Conservation (phyloP, 345 rosid species). For the Corchorus capsularis region DNA sequence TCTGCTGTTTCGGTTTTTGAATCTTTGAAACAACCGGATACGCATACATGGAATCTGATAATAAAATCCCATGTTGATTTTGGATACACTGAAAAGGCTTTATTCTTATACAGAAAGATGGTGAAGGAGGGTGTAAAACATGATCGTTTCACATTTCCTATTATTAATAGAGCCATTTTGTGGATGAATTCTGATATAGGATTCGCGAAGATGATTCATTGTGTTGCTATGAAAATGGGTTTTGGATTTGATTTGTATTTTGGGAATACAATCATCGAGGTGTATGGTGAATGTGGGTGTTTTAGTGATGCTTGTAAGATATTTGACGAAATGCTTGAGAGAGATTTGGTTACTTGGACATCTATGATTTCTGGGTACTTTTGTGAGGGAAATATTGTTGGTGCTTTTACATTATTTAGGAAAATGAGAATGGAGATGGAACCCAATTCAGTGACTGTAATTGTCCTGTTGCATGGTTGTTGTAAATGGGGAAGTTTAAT, state of each 20-base stretch:
- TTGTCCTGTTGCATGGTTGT: conserved; percentile 42
- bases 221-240: conserved; percentile 36
- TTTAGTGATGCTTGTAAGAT: conserved; percentile 20
- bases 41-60: conserved; percentile 32
- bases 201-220: conserved; percentile 32
- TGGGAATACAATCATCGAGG: conserved; percentile 38
- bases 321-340: conserved; percentile 38
- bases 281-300: conserved; percentile 25
- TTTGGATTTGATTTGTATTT: conserved; percentile 38
- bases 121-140: conserved; percentile 23
- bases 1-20: conserved; percentile 24
- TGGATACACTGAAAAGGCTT: conserved; percentile 19
- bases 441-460: conserved; percentile 39
- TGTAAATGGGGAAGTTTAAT: conserved; percentile 16
- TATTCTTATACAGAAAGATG: conserved; percentile 32
- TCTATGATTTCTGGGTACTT: conserved; percentile 37
- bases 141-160: conserved; percentile 43
- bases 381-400: conserved; percentile 21
- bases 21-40: conserved; percentile 12
- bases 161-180: conserved; percentile 30
- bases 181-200: not conserved
- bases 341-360: conserved; percentile 47
- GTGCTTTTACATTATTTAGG: conserved; percentile 31
- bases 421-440: conserved; percentile 31
- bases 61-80: conserved; percentile 29